Evolutionary conservation across 106 monocot genomes (phyloP).

Genomic region (Agapanthus africanus): DNA sequence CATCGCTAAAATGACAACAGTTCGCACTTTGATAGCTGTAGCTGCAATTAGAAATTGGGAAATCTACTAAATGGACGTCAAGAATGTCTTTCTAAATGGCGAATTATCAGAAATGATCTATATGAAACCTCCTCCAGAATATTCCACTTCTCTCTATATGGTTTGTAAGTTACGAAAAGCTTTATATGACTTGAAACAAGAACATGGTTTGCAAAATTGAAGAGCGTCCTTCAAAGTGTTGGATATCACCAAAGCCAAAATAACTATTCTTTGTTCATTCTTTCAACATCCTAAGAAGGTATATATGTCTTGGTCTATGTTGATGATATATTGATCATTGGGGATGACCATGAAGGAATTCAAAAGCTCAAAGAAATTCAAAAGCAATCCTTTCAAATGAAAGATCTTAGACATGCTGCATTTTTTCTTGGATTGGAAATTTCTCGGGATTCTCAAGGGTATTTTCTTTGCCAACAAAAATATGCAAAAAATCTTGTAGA

Average conservation of each 20-base stretch:
- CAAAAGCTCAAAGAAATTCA: conserved; percentile 7
- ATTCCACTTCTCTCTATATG: neutral
- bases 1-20: too few relatives aligned
- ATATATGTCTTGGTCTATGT: too few relatives aligned
- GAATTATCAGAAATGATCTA: too few relatives aligned
- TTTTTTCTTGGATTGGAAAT: conserved; percentile 22
- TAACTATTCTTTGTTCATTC: too few relatives aligned
- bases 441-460: neutral
- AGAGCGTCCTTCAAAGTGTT: neutral
- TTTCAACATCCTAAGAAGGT: neutral
- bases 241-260: conserved; percentile 10
- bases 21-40: too few relatives aligned
- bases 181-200: conserved; percentile 31
- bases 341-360: too few relatives aligned
- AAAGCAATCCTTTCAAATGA: too few relatives aligned
- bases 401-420: conserved; percentile 8
- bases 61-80: too few relatives aligned
- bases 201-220: conserved; percentile 27
- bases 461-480: conserved; percentile 23
- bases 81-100: too few relatives aligned
- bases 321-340: too few relatives aligned
- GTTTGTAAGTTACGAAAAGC: conserved; percentile 4
- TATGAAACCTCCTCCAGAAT: too few relatives aligned
- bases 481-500: conserved; percentile 10
- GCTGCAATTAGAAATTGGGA: conserved; percentile 3